phyloP scores from a whole-genome alignment of 139 green algal genomes.

The Desmodesmus armatus region DNA sequence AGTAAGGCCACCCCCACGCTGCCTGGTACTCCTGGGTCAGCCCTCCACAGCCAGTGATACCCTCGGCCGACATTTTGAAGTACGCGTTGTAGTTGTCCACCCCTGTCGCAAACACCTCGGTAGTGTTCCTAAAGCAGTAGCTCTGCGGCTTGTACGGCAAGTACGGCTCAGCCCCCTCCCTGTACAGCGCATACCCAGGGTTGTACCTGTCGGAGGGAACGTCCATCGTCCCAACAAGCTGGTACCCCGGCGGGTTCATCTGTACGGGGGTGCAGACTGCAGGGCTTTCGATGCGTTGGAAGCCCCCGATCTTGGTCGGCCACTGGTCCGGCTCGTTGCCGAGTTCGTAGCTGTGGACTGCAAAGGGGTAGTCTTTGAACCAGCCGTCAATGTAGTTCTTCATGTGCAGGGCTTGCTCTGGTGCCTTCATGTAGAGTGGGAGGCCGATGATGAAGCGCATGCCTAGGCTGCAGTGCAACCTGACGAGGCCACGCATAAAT shows the following conservation, averaged over 20 bases:
- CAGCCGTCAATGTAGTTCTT: conserved; percentile 35
- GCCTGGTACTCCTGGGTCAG: conserved; percentile 6
- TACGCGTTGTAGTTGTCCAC: conserved; percentile 11
- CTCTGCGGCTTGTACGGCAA: conserved; percentile 33
- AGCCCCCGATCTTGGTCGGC: conserved; percentile 27
- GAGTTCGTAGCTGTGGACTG: conserved; percentile 38
- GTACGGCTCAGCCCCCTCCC: conserved; percentile 12
- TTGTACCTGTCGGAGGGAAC: conserved; percentile 1
- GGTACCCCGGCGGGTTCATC: conserved; percentile 17
- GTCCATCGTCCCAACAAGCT: conserved; percentile 35
- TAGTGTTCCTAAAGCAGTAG: conserved; percentile 35
- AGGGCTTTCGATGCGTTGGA: not conserved
- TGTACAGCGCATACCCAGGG: conserved; percentile 33
- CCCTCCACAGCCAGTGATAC: conserved; percentile 30
- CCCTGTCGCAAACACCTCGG: conserved; percentile 3
- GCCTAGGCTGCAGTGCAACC: conserved; percentile 36
- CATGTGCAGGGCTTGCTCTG: conserved; percentile 19
- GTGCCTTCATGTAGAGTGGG: conserved; percentile 37
- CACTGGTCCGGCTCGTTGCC: conserved; percentile 48
- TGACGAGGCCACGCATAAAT: conserved; percentile 33
- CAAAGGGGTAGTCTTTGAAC: conserved; percentile 34
- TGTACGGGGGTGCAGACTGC: conserved; percentile 2
- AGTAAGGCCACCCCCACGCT: conserved; percentile 40
- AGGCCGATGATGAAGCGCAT: conserved; percentile 49
- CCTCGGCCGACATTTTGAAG: conserved; percentile 21